Base-by-base conservation (phyloP, 371 early-diverging fungal genomes). In the Blastocladiella emersonii region DNA sequence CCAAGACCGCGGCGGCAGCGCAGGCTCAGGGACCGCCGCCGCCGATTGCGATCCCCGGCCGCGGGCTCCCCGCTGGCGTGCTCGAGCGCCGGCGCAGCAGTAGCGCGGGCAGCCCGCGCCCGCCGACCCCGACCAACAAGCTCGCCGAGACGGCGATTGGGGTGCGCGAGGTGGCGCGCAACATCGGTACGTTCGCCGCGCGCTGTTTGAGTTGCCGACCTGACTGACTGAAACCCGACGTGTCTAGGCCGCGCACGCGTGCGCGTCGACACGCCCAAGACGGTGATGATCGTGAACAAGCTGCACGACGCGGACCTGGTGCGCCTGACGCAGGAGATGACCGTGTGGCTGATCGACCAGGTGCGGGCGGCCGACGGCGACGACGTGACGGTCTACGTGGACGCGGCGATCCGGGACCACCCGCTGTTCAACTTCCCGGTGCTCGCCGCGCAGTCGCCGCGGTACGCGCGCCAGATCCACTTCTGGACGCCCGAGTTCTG, bases 211-310 rank as follows among this genome's bases (percentile, higher is more conserved):
- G n/a, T n/a, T n/a, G n/a, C n/a, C n/a, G n/a, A 48, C 25, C 25
- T 48, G 19, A 48, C 21, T 21, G n/a, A 48, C 21, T n/a, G n/a
- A n/a, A n/a, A n/a, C n/a, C n/a, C n/a, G n/a, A n/a, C n/a, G n/a
- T n/a, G 3, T 55, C 1, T 55, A 60, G 61, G 80, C 61, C 72
- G 75, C 27, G 81, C 80, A 73, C 79, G 63, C n/a, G 66, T 77
- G 32, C 63, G 66, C 61, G 85, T 86, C 86, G 88, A 86, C 35
- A 74, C 74, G 34, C 82, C 85, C 7, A 78, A 79, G 59, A 81
- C 83, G 3, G 82, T 88, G 23, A 84, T 95, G 85, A 81, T 95
- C 41, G 91, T 95, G 35, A 91, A 93, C 17, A 95, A 95, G 71
- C 84, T 90, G 27, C 85, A 87, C 49, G 95, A 95, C 73, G 67